Base-by-base conservation (phyloP, 1,284 basidiomycete genomes). In the Boletus hoseneyae region DNA sequence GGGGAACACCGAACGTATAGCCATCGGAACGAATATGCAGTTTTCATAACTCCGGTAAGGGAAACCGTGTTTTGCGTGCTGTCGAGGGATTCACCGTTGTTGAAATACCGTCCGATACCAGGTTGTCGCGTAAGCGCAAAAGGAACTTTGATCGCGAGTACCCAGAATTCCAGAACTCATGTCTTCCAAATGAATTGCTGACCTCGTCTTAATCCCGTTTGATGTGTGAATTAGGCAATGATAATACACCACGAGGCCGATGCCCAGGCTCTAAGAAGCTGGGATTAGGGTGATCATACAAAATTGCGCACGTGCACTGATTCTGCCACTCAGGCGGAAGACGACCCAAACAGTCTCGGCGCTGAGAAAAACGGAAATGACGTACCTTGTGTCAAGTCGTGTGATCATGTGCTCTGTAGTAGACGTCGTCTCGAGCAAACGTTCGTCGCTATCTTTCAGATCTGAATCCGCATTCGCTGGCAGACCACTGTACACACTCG, bases 361-460 rank as follows among this genome's bases (percentile, higher is more conserved):
- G 8, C 11, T 2, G 19, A 5, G 15, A 13, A 35, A 15, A 43
- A 7, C n/a, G 41, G 19, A 23, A n/a, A 43, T 30, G 13, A 34
- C 10, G 12, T 25, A 12, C 10, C 6, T 32, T 6, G 21, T 33
- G 19, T 12, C n/a, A 15, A n/a, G n/a, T n/a, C n/a, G n/a, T n/a
- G n/a, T n/a, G 13, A 8, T 11, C 45, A 27, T 11, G 13, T 25
- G 12, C 32, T 33, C 15, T 13, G 3, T 19, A 13, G 40, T 33
- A n/a, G n/a, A n/a, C n/a, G n/a, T n/a, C n/a, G n/a, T n/a, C n/a
- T n/a, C n/a, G n/a, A n/a, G n/a, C n/a, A 13, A 60, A 64, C 59
- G 59, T 64, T 50, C 21, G 59, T 54, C 59, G 44, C 53, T 46
- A 12, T 30, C 12, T 30, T 30, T 30, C 29, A 30, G 5, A 30